phyloP scores from a whole-genome alignment of 108 stramenopile species.

The Poteriospumella lacustris region DNA sequence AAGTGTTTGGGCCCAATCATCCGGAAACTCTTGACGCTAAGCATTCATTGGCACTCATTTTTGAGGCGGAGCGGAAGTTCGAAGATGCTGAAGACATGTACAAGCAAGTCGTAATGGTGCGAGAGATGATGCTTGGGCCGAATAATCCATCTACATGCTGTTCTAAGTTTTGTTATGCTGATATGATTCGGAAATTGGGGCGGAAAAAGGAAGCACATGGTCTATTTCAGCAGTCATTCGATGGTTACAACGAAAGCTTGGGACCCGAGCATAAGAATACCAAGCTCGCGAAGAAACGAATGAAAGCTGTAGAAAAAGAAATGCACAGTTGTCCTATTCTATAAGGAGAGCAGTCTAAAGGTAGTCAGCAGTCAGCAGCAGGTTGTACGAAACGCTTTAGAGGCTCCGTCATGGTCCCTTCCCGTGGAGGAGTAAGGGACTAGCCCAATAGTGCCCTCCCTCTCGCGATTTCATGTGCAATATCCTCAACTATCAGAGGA shows the following conservation, averaged over 20 bases:
- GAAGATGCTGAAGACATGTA: neutral
- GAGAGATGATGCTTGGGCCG: neutral
- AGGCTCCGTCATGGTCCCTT: no score
- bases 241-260: neutral
- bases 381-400: no score
- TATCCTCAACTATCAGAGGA: no score
- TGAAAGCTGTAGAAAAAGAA: neutral
- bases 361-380: no score
- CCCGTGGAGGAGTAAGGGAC: no score
- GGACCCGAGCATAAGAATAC: neutral
- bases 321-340: no score
- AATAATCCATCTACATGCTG: neutral
- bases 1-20: neutral
- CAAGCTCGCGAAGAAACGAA: slow-evolving; percentile 2
- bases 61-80: neutral
- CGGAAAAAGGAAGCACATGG: neutral
- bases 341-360: no score
- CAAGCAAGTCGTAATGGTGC: neutral
- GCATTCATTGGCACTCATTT: neutral
- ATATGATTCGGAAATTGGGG: neutral
- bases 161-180: neutral
- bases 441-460: no score
- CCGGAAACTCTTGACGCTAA: neutral
- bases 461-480: no score
- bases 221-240: neutral